These are phyloP conservation scores for Tubosaeta brunneosetosa DNA, from an alignment of 768 basidiomycete species.

Conservation along the genomic window DNA sequence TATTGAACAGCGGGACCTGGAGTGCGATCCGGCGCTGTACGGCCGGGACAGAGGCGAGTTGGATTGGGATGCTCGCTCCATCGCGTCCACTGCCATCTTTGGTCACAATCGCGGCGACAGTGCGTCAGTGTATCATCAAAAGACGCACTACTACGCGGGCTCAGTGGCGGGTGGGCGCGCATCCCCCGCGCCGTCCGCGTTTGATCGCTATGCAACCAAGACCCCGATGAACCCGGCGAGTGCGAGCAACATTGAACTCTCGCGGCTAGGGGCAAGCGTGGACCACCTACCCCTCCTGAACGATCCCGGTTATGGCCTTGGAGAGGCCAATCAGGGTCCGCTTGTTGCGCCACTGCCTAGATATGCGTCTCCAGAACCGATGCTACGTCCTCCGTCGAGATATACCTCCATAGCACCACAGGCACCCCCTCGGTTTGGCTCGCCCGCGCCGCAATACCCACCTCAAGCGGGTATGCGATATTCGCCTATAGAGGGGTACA, in stretches of 20 bases:
- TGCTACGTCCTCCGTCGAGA: constrained; percentile 19
- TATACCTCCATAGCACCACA: constrained; percentile 31
- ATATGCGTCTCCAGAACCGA: constrained; percentile 21
- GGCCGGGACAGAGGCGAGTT: constrained; percentile 77
- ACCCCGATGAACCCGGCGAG: constrained; percentile 35
- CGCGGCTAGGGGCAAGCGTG: constrained; percentile 44
- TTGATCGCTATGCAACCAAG: constrained; percentile 54
- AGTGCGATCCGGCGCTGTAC: constrained; percentile 78
- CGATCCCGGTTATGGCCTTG: constrained; percentile 16
- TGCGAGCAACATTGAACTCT: constrained; percentile 47
- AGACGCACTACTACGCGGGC: constrained; percentile 38
- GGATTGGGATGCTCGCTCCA: constrained; percentile 83
- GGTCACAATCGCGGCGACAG: constrained; percentile 34
- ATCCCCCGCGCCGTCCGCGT: constrained; percentile 43
- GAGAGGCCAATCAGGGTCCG: constrained; percentile 11
- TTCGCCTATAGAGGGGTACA: constrained; percentile 34
- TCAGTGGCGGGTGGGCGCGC: constrained; percentile 31
- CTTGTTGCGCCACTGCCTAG: constrained; percentile 22
- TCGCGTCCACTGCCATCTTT: constrained; percentile 56
- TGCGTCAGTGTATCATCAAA: constrained; percentile 38
- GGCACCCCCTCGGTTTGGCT: constrained; percentile 25
- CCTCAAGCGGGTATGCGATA: constrained; percentile 24
- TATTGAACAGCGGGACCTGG: constrained; percentile 73
- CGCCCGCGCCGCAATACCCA: constrained; percentile 43
- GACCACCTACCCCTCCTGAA: constrained; percentile 61